Percentiles rank a stretch among this genome's conserved stretches.
Evolutionary conservation across 768 basidiomycete species (phyloP).

Genomic region (Tulasnella sp.): DNA sequence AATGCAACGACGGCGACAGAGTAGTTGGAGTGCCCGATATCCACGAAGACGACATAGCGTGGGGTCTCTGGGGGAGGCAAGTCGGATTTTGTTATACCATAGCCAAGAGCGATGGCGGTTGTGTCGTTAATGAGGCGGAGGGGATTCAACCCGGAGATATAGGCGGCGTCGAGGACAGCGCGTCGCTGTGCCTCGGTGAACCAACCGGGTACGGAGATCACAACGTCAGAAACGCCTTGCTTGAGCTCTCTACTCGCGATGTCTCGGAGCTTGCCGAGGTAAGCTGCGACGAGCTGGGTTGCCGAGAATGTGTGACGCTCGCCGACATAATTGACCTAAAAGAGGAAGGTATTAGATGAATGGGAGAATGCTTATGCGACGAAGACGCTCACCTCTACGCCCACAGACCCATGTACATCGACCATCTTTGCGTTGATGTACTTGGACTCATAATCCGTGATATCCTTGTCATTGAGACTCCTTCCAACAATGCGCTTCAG

Average conservation of each 20-base stretch:
- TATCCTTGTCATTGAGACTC: constrained; percentile 66
- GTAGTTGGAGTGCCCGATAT: constrained; percentile 88
- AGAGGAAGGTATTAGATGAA: background rate
- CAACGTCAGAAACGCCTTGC: constrained; percentile 75
- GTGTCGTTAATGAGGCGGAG: constrained; percentile 96
- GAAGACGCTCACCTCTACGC: constrained; percentile 58
- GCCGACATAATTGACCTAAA: constrained; percentile 78
- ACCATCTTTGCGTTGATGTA: constrained; percentile 81
- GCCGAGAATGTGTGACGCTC: constrained; percentile 70
- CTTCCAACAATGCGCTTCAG: constrained; percentile 87
- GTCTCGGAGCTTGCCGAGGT: constrained; percentile 83
- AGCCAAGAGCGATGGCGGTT: constrained; percentile 91
- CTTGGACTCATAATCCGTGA: constrained; percentile 77
- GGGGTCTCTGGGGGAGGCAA: constrained; percentile 75
- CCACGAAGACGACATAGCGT: constrained; percentile 85
- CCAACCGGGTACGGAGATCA: constrained; percentile 95
- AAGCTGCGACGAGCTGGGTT: constrained; percentile 87
- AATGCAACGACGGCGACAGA: constrained; percentile 84
- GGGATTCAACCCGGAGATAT: constrained; percentile 79
- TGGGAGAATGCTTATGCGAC: background rate
- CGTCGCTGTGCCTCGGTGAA: constrained; percentile 90
- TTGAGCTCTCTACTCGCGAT: constrained; percentile 80
- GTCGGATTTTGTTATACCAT: constrained; percentile 98
- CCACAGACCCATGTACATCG: constrained; percentile 74
- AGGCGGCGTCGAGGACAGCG: constrained; percentile 78